phyloP scores from a whole-genome alignment of 2,329 filamentous ascomycete genomes.

The Colletotrichum filicis region DNA sequence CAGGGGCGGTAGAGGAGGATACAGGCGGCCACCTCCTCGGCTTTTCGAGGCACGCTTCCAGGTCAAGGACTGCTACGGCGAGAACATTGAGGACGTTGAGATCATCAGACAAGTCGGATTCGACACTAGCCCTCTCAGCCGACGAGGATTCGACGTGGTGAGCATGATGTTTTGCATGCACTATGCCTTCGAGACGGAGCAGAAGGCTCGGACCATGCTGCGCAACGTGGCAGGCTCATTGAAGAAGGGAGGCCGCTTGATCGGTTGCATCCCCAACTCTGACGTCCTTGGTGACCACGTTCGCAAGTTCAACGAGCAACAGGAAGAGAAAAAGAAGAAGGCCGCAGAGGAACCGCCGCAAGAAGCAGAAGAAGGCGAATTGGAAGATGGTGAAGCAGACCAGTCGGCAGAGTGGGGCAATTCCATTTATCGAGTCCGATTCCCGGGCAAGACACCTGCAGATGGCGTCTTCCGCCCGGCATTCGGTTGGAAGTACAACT shows the following conservation, averaged over 20 bases:
- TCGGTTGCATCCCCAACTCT: constrained; percentile 97
- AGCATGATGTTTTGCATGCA: constrained; percentile 99
- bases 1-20: constrained; percentile 64
- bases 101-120: constrained; percentile 91
- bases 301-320: constrained; percentile 76
- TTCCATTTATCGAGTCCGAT: constrained; percentile 89
- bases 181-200: constrained; percentile 95
- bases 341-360: constrained; percentile 40
- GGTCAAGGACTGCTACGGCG: constrained; percentile 91
- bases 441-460: constrained; percentile 82
- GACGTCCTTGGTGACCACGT: constrained; percentile 87
- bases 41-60: constrained; percentile 89
- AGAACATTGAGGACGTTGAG: constrained; percentile 82
- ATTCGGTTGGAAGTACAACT: constrained; percentile 98
- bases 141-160: constrained; percentile 92
- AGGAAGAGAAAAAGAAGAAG: constrained; percentile 52
- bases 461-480: constrained; percentile 94
- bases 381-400: constrained; percentile 71
- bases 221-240: constrained; percentile 89
- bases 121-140: constrained; percentile 77
- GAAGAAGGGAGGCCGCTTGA: constrained; percentile 93
- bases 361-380: constrained; percentile 55
- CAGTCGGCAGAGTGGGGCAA: constrained; percentile 89
- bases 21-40: constrained; percentile 59
- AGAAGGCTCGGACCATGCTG: constrained; percentile 91